These are phyloP conservation scores for Geotrichum candidum DNA, from an alignment of 1,139 yeast species.

Conservation along the genomic window DNA sequence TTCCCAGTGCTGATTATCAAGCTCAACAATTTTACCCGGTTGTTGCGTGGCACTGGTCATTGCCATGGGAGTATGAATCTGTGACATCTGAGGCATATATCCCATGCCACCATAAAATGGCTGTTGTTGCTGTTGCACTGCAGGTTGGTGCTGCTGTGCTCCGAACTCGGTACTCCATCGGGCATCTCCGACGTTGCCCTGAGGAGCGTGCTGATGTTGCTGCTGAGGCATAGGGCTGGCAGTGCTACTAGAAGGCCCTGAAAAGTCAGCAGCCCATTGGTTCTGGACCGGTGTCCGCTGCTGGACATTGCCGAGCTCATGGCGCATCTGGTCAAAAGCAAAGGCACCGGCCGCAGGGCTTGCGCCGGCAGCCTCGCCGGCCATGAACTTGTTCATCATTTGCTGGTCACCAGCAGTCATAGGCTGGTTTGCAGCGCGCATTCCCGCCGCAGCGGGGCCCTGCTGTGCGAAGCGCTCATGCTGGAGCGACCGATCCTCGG, in stretches of 20 bases:
- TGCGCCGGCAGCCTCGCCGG: not conserved
- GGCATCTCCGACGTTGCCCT: not conserved
- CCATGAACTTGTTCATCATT: constrained; percentile 53
- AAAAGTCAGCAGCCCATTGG: constrained; percentile 29
- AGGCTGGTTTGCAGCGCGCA: constrained; percentile 35
- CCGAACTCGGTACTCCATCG: constrained; percentile 13
- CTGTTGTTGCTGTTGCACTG: not conserved
- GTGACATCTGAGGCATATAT: constrained; percentile 6
- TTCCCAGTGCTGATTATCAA: constrained; percentile 59
- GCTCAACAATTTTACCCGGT: constrained; percentile 31
- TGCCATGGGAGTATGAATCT: constrained; percentile 2
- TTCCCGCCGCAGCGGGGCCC: constrained; percentile 26
- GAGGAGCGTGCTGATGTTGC: not conserved
- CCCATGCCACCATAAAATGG: not conserved
- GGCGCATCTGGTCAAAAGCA: constrained; percentile 33
- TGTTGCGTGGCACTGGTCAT: constrained; percentile 1
- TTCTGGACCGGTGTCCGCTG: constrained; percentile 11
- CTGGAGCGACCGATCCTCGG: constrained; percentile 56
- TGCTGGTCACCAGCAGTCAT: constrained; percentile 36
- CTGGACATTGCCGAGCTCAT: constrained; percentile 29
- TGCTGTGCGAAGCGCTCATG: constrained; percentile 40
- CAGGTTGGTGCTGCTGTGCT: not conserved
- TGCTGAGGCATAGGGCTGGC: not conserved
- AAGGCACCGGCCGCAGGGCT: constrained; percentile 27
- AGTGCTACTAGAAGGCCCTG: not conserved